Base-by-base conservation (phyloP, 1,284 basidiomycete species). In the Fomitiporia mediterranea region DNA sequence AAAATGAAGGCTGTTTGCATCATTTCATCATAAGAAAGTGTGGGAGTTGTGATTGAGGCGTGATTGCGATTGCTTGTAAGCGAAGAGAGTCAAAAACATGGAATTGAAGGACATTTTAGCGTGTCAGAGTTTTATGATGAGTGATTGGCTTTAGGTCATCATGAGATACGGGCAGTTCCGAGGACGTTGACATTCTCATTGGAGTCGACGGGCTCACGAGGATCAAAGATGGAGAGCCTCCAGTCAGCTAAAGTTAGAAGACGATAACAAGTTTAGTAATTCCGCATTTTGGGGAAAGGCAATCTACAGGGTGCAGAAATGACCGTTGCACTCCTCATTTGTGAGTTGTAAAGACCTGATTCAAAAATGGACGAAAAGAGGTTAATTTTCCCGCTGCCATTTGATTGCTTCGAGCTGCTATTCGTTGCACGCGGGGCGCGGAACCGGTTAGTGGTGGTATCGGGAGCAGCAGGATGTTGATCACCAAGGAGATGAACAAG, bases 401-500 rank as follows among this genome's bases (percentile, higher is more conserved):
- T 50, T 50, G 49, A 13, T 51, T 32, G 51, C 15, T 53, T 15
- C 40, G 30, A 17, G 38, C 34, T 39, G 50, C 23, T 34, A 21
- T 9, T 35, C 8, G 15, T 6, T n/a, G n/a, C n/a, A n/a, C n/a
- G n/a, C n/a, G n/a, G 37, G 49, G n/a, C 21, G 25, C 49, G 49
- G 35, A 28, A 5, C 35, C 49, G 49, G 34, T 51, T 40, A 37
- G 21, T 27, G 23, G 37, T 40, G 23, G 7, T 43, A 35, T 35
- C 44, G 44, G 30, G 25, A 28, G 13, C 13, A 28, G 30, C 25
- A 27, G 44, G 30, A 32, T 27, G 9, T 25, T 40, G 40, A 53
- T 53, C 28, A 30, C 21, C 51, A 53, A 53, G 51, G 51, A 27
- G 39, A 53, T 43, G 51, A 43, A n/a, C 21, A 30, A 8, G 25